Evolutionary conservation across 2,329 filamentous ascomycete species (phyloP), one percentile per base, ranked within the genome.

Genomic region (Tolypocladium ophioglossoides): DNA sequence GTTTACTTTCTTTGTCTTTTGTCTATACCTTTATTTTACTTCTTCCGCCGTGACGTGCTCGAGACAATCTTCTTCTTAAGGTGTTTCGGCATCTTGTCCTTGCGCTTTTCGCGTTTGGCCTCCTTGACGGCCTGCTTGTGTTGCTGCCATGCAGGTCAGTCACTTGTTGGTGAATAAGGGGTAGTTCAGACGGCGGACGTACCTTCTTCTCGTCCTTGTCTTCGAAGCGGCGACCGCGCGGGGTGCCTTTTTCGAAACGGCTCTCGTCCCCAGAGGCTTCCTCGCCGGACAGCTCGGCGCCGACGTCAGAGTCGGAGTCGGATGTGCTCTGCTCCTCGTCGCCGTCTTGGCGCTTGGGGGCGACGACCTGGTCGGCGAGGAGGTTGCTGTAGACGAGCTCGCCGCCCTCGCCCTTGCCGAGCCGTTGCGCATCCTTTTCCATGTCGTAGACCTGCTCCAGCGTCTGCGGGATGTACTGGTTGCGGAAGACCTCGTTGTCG

Each of bases 371-470:
- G 58, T 86, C 81, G 4, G 91, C 91, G 1, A 99, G 77, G 9
- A 99, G 78, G 60, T 89, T 88, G 58, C 85, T 84, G 72, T 97
- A 97, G 1, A 96, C 83, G 0, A 96, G 77, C n/a, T 87, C 83
- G 14, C 83, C 80, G 22, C 85, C 88, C 59, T 87, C 79, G 6
- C 90, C 91, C 46, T 83, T 78, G 9, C 82, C 82, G 24, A 96
- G 80, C 67, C 84, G 85, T 62, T 89, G 85, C 2, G 85, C 89
- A 62, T 97, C 94, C 62, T 91, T 86, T 70, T 97, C 94, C 51
- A 96, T 85, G 67, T 99, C 91, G 69, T 96, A 96, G 5, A 99
- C 92, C 66, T 99, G 90, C 61, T 97, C 89, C 46, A 99, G 78
- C 0, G 89, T 97, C 70, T 96, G 91, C 0, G 94, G 94, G 52